Percentiles rank a stretch among this genome's conserved stretches.
Evolutionary conservation across 2,329 filamentous ascomycete genomes (phyloP).

Genomic region (Endoconidiophora polonica): DNA sequence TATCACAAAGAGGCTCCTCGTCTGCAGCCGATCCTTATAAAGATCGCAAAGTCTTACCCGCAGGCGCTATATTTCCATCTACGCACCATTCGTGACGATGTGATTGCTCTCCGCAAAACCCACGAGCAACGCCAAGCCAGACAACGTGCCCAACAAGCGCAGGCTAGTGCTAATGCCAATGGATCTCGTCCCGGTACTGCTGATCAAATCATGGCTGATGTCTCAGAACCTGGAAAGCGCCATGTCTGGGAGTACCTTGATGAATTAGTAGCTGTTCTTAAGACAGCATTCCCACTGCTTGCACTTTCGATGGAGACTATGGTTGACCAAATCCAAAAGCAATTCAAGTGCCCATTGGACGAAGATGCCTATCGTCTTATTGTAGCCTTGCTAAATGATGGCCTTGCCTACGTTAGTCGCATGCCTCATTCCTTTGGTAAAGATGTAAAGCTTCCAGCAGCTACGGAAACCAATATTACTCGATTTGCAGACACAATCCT

Average conservation of each 20-base stretch:
- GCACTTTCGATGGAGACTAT: conserved; percentile 98
- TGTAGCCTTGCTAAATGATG: conserved; percentile 93
- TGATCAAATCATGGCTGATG: conserved; percentile 8
- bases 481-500: conserved; percentile 93
- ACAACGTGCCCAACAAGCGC: conserved; percentile 15
- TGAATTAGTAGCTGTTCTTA: conserved; percentile 85
- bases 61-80: conserved; percentile 94
- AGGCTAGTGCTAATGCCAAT: conserved; percentile 3
- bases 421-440: conserved; percentile 75
- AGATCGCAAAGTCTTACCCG: conserved; percentile 89
- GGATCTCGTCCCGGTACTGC: neutral
- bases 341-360: conserved; percentile 97
- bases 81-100: conserved; percentile 83
- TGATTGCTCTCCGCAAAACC: conserved; percentile 31
- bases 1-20: conserved; percentile 82
- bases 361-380: conserved; percentile 96
- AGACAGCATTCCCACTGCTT: conserved; percentile 90
- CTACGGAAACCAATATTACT: conserved; percentile 92
- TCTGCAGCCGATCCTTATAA: conserved; percentile 70
- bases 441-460: conserved; percentile 74
- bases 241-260: conserved; percentile 94
- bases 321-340: conserved; percentile 96
- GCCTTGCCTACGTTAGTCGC: conserved; percentile 76
- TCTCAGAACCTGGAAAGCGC: conserved; percentile 34
- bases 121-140: conserved; percentile 13